Conservation (phyloP, 352 stramenopile genomes). For the Globisporangium middletonii region DNA sequence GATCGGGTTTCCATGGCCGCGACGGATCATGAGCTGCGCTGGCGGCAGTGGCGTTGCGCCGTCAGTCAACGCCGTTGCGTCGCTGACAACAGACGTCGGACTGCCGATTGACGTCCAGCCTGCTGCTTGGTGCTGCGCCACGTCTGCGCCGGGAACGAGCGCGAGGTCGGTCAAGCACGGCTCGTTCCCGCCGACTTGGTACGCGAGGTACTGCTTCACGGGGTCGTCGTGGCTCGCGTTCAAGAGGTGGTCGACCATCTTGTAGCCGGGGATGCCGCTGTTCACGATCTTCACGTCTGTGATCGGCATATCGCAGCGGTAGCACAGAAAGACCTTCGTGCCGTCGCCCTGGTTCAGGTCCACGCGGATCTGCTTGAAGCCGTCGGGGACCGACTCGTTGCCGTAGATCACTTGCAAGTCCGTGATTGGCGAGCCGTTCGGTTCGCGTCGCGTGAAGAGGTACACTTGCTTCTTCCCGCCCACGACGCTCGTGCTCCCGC, state of each 20-base stretch:
- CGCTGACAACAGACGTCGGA: slow-evolving; percentile 31
- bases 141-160: slow-evolving; percentile 42
- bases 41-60: slow-evolving; percentile 4
- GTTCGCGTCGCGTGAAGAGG: slow-evolving; percentile 70
- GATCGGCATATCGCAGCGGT: slow-evolving; percentile 85
- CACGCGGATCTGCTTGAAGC: slow-evolving; percentile 83
- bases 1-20: slow-evolving; percentile 82
- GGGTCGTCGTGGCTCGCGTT: slow-evolving; percentile 62
- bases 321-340: slow-evolving; percentile 81
- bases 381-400: slow-evolving; percentile 78
- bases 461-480: slow-evolving; percentile 83
- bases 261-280: slow-evolving; percentile 75
- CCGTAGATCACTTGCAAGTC: slow-evolving; percentile 77
- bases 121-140: slow-evolving; percentile 33
- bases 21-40: slow-evolving; percentile 60
- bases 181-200: slow-evolving; percentile 79
- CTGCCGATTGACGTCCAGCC: slow-evolving; percentile 74
- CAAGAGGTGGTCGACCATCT: slow-evolving; percentile 73
- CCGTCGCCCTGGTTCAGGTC: slow-evolving; percentile 84
- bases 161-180: slow-evolving; percentile 75
- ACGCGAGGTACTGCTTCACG: slow-evolving; percentile 74
- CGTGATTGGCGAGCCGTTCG: slow-evolving; percentile 77
- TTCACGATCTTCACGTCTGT: slow-evolving; percentile 85
- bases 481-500: slow-evolving; percentile 33
- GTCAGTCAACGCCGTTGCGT: slow-evolving; percentile 7